Evolutionary conservation across 176 grass and related monocot genomes (phyloP), one percentile per base, ranked within the genome.

Genomic region (Eleusine coracana): DNA sequence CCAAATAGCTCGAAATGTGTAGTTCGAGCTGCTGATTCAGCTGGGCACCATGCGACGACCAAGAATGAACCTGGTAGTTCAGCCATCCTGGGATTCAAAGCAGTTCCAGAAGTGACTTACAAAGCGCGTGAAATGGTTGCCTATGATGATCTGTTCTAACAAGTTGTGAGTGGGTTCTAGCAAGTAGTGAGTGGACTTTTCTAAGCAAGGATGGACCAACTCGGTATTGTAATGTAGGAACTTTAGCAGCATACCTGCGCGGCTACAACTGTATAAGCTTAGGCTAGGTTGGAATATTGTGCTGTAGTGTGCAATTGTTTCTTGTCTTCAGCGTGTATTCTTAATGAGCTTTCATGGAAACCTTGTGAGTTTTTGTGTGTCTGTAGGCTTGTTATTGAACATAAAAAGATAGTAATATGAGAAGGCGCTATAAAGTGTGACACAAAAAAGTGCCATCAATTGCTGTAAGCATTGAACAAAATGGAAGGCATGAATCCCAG

Each of bases 61-160:
- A 93, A 84, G 71, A 51, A 73, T 67, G 38, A 27, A 37, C 44
- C 65, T 61, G 59, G 79, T 68, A 73, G 73, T 77, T 87, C 78
- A 27, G 29, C 42, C 49, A 60, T 61, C 28, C 68, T 39, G 17
- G 85, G 46, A 42, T 72, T 77, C 36, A 90, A 75, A 80, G 40
- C 56, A 77, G 85, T 71, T 52, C 49, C 83, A 76, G 74, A 86
- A 73, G 65, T 59, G 13, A 23, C 73, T 63, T 78, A 65, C 39
- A 86, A 85, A 62, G 72, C 82, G 0, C 87, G 94, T 49, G 94
- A 97, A 80, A 90, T 97, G 66, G 74, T 97, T 34, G 94, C 87
- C 51, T 97, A 97, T 61, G 94, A 97, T 87, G 92, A 97, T 89
- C 88, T 97, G 18, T 94, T 97, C 80, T 94, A 82, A 88, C 75